Percentiles rank a stretch among this genome's conserved stretches.
Evolutionary conservation across 2,329 filamentous ascomycete species (phyloP).

Genomic region (Fusarium sp.): DNA sequence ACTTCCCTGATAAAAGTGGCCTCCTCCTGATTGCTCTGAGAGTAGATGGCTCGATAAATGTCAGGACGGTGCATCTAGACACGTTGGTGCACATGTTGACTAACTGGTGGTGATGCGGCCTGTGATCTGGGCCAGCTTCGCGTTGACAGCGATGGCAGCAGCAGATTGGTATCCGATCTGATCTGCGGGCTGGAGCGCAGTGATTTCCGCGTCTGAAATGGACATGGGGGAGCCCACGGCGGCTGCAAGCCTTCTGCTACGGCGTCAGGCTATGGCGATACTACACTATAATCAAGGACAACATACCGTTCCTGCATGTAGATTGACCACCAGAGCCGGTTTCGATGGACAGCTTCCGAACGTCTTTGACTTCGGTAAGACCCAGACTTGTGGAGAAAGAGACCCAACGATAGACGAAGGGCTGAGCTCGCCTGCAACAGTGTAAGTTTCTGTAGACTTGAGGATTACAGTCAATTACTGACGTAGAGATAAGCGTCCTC

Average conservation of each 20-base stretch:
- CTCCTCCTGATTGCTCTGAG: slow-evolving; percentile 15
- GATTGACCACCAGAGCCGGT: slow-evolving; percentile 23
- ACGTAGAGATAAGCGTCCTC: slow-evolving; percentile 30
- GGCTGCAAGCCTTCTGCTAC: slow-evolving; percentile 21
- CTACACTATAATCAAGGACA: not conserved
- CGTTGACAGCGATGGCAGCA: slow-evolving; percentile 21
- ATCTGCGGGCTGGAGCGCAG: slow-evolving; percentile 6
- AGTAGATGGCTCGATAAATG: slow-evolving; percentile 12
- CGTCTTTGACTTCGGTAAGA: slow-evolving; percentile 11
- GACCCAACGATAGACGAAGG: slow-evolving; percentile 1
- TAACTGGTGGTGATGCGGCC: slow-evolving; percentile 23
- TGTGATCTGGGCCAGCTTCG: slow-evolving; percentile 16
- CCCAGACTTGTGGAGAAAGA: not conserved
- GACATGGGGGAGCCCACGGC: slow-evolving; percentile 21
- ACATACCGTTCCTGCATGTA: slow-evolving; percentile 28
- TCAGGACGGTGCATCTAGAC: not conserved
- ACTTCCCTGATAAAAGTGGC: slow-evolving; percentile 21
- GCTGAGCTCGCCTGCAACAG: slow-evolving; percentile 17
- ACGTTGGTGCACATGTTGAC: not conserved
- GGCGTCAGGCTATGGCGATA: not conserved
- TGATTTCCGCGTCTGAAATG: slow-evolving; percentile 20
- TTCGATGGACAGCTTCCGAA: slow-evolving; percentile 22
- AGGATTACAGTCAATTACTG: not conserved
- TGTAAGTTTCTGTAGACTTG: not conserved
- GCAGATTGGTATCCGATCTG: slow-evolving; percentile 19